A percentile compares a stretch with the other conserved stretches of the same genome.
phyloP scores from a whole-genome alignment of 2,329 filamentous ascomycete genomes.

The Xylariaceae sp. region DNA sequence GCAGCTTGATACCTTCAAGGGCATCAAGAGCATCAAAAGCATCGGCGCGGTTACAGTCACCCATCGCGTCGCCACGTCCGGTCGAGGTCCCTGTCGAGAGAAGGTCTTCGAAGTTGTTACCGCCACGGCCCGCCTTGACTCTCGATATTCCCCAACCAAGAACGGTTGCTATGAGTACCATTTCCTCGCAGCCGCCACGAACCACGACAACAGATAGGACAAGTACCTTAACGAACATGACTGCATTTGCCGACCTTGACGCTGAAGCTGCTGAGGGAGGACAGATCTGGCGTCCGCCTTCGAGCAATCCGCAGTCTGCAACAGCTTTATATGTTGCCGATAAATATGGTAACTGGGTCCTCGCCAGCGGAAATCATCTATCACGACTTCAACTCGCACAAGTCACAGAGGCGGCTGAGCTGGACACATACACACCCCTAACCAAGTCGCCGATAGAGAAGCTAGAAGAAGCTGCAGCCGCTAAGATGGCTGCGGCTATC shows the following conservation, averaged over 20 bases:
- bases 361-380: conserved; percentile 36
- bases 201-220: conserved; percentile 50
- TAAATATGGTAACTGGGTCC: conserved; percentile 51
- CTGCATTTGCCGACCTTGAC: conserved; percentile 32
- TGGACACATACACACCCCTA: conserved; percentile 29
- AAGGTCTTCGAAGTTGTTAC: conserved; percentile 42
- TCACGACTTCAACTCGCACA: conserved; percentile 20
- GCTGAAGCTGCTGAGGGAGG: conserved; percentile 31
- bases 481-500: conserved; percentile 20
- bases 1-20: conserved; percentile 17
- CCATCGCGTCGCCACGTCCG: conserved; percentile 16
- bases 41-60: conserved; percentile 3
- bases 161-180: conserved; percentile 25
- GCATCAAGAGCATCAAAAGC: conserved; percentile 1
- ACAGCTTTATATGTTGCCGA: conserved; percentile 49
- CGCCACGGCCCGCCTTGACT: conserved; percentile 42
- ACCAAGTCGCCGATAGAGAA: conserved; percentile 31
- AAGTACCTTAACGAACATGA: conserved; percentile 34
- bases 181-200: conserved; percentile 36
- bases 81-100: conserved; percentile 25
- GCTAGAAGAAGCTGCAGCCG: conserved; percentile 25
- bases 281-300: conserved; percentile 50
- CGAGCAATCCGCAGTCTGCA: conserved; percentile 42
- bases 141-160: conserved; percentile 32
- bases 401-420: conserved; percentile 20